These are phyloP conservation scores for Ramichloridium luteum DNA, from an alignment of 2,329 filamentous ascomycete genomes.

Conservation along the genomic window DNA sequence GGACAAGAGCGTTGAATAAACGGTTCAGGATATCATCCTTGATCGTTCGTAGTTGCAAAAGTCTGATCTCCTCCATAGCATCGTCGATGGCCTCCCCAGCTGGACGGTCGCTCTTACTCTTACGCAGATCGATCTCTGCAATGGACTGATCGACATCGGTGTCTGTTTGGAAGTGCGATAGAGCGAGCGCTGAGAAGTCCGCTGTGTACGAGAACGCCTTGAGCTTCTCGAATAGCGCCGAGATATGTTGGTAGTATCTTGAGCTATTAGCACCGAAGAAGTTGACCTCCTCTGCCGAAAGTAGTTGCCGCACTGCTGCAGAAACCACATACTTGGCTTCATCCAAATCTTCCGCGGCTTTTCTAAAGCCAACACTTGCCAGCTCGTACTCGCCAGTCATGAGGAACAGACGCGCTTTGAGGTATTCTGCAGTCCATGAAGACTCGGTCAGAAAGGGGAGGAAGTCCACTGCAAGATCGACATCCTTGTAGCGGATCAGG, in stretches of 20 bases:
- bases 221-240: constrained; percentile 66
- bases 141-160: constrained; percentile 13
- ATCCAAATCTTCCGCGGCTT: constrained; percentile 41
- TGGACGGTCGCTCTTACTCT: constrained; percentile 20
- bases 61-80: constrained; percentile 23
- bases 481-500: constrained; percentile 32
- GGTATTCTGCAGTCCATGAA: constrained; percentile 54
- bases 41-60: constrained; percentile 25
- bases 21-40: constrained; percentile 66
- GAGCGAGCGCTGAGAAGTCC: constrained; percentile 55
- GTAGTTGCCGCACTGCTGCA: constrained; percentile 41
- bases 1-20: constrained; percentile 69
- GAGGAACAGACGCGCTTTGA: constrained; percentile 70
- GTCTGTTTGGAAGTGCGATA: constrained; percentile 14
- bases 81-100: constrained; percentile 16
- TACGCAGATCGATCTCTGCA: constrained; percentile 18
- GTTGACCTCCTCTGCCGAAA: constrained; percentile 62
- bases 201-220: constrained; percentile 69
- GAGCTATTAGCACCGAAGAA: constrained; percentile 60
- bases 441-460: constrained; percentile 47
- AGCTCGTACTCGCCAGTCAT: constrained; percentile 59
- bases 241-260: constrained; percentile 77
- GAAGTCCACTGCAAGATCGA: constrained; percentile 48
- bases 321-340: constrained; percentile 18
- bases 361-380: constrained; percentile 67